Percentiles rank a stretch among this genome's conserved stretches.
Evolutionary conservation across 1,284 basidiomycete species (phyloP).

Genomic region (Singerocomus inundabilis): DNA sequence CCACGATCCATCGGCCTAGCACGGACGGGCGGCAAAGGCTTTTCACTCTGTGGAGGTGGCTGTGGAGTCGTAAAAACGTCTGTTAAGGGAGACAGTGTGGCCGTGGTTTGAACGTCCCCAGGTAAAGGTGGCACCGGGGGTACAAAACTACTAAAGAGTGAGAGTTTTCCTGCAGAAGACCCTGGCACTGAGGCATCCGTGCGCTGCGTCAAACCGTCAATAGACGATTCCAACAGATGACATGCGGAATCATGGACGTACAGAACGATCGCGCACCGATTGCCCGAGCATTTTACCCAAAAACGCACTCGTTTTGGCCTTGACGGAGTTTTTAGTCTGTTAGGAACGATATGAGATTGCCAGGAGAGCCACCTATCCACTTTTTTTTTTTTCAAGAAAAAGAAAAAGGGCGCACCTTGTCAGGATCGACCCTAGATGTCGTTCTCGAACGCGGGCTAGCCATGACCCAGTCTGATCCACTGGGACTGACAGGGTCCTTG

Average conservation of each 20-base stretch:
- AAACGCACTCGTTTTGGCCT: constrained; percentile 75
- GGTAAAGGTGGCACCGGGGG: constrained; percentile 76
- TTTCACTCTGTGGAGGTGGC: constrained; percentile 37
- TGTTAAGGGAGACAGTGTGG: constrained; percentile 43
- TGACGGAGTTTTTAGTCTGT: constrained; percentile 59
- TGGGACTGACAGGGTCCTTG: constrained; percentile 31
- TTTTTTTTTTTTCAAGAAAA: no score
- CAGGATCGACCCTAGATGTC: constrained; percentile 42
- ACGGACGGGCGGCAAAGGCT: constrained; percentile 63
- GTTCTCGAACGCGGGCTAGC: constrained; percentile 41
- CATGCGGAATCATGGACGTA: constrained; percentile 39
- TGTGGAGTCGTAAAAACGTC: constrained; percentile 50
- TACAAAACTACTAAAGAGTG: constrained; percentile 48
- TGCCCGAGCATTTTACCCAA: constrained; percentile 74
- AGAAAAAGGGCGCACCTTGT: constrained; percentile 40
- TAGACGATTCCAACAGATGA: constrained; percentile 7
- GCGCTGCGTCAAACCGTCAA: constrained; percentile 40
- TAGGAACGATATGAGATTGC: constrained; percentile 33
- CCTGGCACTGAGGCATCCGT: constrained; percentile 32
- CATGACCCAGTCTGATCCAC: constrained; percentile 53
- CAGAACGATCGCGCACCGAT: constrained; percentile 65
- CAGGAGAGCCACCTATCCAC: no score
- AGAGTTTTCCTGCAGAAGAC: constrained; percentile 28
- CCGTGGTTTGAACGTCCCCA: constrained; percentile 38
- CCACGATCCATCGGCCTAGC: constrained; percentile 36